phyloP scores from a whole-genome alignment of 2,329 filamentous ascomycete species.

The Raffaelea arxii region DNA sequence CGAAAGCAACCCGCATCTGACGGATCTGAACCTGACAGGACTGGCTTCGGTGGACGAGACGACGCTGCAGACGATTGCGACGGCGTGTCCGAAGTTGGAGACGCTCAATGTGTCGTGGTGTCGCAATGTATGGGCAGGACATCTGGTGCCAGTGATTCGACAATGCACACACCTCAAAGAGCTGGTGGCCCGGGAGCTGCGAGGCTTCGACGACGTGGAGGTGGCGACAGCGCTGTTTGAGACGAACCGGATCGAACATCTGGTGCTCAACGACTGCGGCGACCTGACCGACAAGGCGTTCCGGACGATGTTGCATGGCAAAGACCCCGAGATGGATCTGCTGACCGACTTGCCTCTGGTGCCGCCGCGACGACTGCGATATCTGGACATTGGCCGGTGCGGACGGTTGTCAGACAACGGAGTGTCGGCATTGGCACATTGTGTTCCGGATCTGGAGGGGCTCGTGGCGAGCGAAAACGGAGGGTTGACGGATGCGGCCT shows the following conservation, averaged over 20 bases:
- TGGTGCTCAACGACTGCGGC: constrained; percentile 71
- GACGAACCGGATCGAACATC: constrained; percentile 71
- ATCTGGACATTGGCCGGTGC: constrained; percentile 80
- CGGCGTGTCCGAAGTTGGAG: constrained; percentile 73
- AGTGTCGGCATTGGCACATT: constrained; percentile 59
- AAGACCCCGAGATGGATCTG: constrained; percentile 68
- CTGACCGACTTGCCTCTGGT: constrained; percentile 69
- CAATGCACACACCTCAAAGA: constrained; percentile 67
- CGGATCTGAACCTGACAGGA: constrained; percentile 80
- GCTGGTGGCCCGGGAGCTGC: constrained; percentile 71
- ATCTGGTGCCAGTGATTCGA: constrained; percentile 62
- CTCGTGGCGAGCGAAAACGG: constrained; percentile 73
- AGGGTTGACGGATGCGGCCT: constrained; percentile 61
- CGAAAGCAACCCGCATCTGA: constrained; percentile 61
- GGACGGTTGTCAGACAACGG: constrained; percentile 61
- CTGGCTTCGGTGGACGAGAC: constrained; percentile 70
- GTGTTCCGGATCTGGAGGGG: constrained; percentile 71
- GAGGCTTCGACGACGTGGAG: constrained; percentile 64
- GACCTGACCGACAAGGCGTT: constrained; percentile 70
- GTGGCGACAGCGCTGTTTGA: constrained; percentile 68
- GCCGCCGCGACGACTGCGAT: constrained; percentile 66
- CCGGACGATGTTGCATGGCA: constrained; percentile 63
- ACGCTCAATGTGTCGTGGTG: constrained; percentile 90
- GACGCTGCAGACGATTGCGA: constrained; percentile 76
- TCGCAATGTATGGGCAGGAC: constrained; percentile 68